These are phyloP conservation scores for Acacia pycnantha DNA, from an alignment of 331 rosid species.

Conservation along the genomic window DNA sequence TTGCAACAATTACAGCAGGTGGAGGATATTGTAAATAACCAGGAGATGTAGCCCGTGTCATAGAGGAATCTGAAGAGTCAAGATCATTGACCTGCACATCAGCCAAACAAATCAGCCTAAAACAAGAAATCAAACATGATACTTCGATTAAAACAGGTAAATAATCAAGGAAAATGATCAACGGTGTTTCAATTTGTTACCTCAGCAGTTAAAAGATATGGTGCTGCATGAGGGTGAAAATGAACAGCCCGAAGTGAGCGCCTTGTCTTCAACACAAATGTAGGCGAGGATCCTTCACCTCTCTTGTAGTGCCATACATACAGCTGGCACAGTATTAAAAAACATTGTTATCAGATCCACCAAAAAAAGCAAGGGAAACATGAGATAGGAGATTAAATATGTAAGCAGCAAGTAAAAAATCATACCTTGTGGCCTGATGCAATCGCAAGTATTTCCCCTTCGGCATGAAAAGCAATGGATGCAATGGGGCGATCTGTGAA, in stretches of 20 bases:
- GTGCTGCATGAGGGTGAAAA: constrained; percentile 80
- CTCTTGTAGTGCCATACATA: constrained; percentile 71
- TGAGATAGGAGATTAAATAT: constrained; percentile 6
- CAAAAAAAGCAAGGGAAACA: constrained; percentile 25
- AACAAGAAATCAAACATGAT: constrained; percentile 8
- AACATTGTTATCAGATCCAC: neutral
- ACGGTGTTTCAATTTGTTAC: constrained; percentile 34
- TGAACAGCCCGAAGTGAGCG: constrained; percentile 91
- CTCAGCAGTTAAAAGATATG: constrained; percentile 85
- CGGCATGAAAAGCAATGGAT: constrained; percentile 94
- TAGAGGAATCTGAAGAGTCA: constrained; percentile 85
- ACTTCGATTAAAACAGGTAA: neutral
- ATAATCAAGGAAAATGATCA: constrained; percentile 12
- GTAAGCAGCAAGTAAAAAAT: constrained; percentile 14
- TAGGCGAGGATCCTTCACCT: constrained; percentile 55
- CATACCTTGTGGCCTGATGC: constrained; percentile 98
- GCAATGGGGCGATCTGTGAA: constrained; percentile 88
- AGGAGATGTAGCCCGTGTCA: constrained; percentile 83
- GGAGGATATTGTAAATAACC: constrained; percentile 94
- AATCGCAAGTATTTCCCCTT: constrained; percentile 92
- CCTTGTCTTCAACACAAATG: constrained; percentile 61
- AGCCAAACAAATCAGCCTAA: constrained; percentile 25
- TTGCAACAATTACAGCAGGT: constrained; percentile 84
- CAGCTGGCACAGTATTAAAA: constrained; percentile 47
- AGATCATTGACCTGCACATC: constrained; percentile 84